Conservation (phyloP, 1,284 basidiomycete genomes). For the Quambalaria eucalypti region DNA sequence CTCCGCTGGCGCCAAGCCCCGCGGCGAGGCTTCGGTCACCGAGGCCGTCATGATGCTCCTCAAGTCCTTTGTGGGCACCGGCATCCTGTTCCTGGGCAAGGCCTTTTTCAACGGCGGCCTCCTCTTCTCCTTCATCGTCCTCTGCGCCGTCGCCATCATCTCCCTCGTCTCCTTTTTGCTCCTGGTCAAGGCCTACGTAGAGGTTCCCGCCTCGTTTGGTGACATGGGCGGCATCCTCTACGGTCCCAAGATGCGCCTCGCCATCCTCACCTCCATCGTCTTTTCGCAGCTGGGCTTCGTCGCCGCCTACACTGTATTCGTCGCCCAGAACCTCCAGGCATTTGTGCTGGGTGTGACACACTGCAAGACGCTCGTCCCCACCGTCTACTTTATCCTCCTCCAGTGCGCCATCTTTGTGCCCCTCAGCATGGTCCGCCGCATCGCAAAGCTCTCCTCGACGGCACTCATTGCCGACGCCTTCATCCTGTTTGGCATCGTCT, state of each 20-base stretch:
- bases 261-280: conserved; percentile 78
- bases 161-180: conserved; percentile 91
- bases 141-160: conserved; percentile 72
- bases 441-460: conserved; percentile 71
- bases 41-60: conserved; percentile 47
- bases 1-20: conserved; percentile 12
- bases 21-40: conserved; percentile 36
- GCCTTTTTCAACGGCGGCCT: conserved; percentile 96
- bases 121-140: conserved; percentile 72
- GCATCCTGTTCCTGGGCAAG: conserved; percentile 89
- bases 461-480: conserved; percentile 90
- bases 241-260: conserved; percentile 81
- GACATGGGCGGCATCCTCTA: conserved; percentile 91
- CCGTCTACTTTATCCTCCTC: conserved; percentile 70
- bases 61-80: conserved; percentile 94
- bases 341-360: conserved; percentile 77
- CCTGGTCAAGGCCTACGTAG: conserved; percentile 77
- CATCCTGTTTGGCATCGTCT: conserved; percentile 69
- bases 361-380: conserved; percentile 63
- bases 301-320: conserved; percentile 87
- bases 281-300: conserved; percentile 83
- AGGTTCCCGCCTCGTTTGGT: conserved; percentile 85
- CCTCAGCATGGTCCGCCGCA: conserved; percentile 35
- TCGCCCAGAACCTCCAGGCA: conserved; percentile 73
- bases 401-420: conserved; percentile 69